Base-by-base conservation (phyloP, 352 stramenopile genomes). In the Phytophthora sansomeana region DNA sequence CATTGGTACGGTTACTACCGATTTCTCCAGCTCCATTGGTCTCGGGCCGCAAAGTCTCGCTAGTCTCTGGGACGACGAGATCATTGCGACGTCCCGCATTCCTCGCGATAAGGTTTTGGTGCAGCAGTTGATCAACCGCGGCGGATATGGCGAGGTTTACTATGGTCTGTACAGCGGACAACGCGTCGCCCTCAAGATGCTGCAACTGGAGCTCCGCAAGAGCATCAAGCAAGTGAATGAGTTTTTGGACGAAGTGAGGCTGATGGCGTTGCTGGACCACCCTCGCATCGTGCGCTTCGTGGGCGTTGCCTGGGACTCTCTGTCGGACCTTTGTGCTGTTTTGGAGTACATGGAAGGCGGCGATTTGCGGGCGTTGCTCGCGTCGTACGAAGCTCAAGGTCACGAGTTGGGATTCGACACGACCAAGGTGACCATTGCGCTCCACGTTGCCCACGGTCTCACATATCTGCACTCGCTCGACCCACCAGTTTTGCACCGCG, bases 321-420 rank as follows among this genome's bases (percentile, higher is more conserved):
- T 87, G 0, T 53, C 61, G 0, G 74, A 87, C 44, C 46, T 91
- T 0, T 75, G 65, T 17, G 67, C 68, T 2, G 80, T 89, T 7
- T 76, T 74, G 16, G 82, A 89, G 67, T 83, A 79, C 48, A 85
- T 89, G 82, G 80, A 88, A 17, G 68, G 74, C 2, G 82, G 82
- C 1, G 81, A 91, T 56, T 49, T 91, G 1, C 76, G 78, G 5
- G 76, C 71, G 5, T 66, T 89, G n/a, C 51, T 89, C n/a, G 56
- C 28, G 5, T 49, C 33, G 13, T 63, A 75, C 17, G 56, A 63
- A 50, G 55, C 14, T 2, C 44, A 59, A 13, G 43, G 38, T 10
- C 52, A 39, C 14, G 7, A 30, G 6, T 5, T 54, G 5, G 71
- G 74, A 8, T 80, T 81, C 28, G 58, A 77, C 67, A 19, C 47